Evolutionary conservation across 768 basidiomycete genomes (phyloP), one percentile per base, ranked within the genome.

Genomic region (Termitomyces titanicus): DNA sequence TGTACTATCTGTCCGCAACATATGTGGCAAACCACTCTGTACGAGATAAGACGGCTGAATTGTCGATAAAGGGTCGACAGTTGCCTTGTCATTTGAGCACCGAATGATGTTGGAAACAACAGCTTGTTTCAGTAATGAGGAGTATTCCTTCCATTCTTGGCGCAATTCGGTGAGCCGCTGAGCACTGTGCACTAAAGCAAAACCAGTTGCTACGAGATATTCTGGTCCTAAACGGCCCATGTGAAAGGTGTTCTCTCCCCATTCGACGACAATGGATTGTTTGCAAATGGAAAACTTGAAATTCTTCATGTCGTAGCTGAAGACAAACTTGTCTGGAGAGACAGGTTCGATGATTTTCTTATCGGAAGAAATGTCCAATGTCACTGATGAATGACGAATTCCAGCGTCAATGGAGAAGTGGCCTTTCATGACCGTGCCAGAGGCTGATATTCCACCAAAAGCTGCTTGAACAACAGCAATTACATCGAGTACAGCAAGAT

Each of bases 1-100:
- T 1, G 79, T 77, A 0, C 80, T 70, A 58, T 90, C 85, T 24
- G 79, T 80, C 24, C 94, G 88, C 47, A 92, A 66, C 34, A 75
- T 66, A 44, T 87, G 80, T 8, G 90, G 87, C 9, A 77, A 68
- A 5, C 92, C 92, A 43, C 77, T 81, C 64, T 91, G 91, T 24
- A 94, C 82, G 33, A 95, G 78, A 64, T 83, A 92, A 2, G 92
- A 93, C 6, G 91, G 89, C 46, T 93, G 90, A 29, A 85, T 90
- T 31, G 89, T 83, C 20, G 92, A 93, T 13, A 92, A 74, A 8
- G 90, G 88, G 64, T 94, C 89, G 7, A 89, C 75, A 27, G 83
- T 70, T 3, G 81, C 65, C 22, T 76, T 70, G 29, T 79, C 70
- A 27, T 72, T 70, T n/a, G 85, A 83, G 49, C 71, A 71, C 54